Evolutionary conservation across 768 basidiomycete species (phyloP), one percentile per base, ranked within the genome.

Genomic region (Russula virescens): DNA sequence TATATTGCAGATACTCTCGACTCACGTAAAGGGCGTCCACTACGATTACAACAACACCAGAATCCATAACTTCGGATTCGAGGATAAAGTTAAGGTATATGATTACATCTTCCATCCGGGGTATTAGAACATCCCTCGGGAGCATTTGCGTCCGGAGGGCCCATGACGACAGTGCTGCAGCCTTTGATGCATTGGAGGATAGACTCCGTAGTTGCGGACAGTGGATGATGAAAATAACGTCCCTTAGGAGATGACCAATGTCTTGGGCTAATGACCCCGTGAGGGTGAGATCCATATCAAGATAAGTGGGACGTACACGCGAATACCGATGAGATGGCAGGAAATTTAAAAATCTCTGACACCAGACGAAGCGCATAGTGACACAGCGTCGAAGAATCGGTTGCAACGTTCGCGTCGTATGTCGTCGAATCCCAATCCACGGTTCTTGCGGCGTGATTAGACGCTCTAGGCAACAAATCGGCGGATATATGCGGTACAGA

Each of bases 291-390:
- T 25, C 10, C 7, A 9, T 1, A 43, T 34, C 4, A 2, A 11
- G 6, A 48, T 5, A 45, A 38, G 3, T 6, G 7, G 47, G 14
- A 64, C 63, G 31, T 46, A 64, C 63, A 9, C 23, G 63, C 45
- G 53, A 64, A 55, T 18, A 50, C 10, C 16, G 58, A 60, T 28
- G 53, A 60, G 10, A 64, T 52, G 7, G 40, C 25, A 16, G 63
- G 63, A 21, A 64, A 46, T 38, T 58, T 60, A 40, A 55, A 60
- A 43, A 64, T 55, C n/a, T 60, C 63, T n/a, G 63, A 64, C 48
- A 64, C 45, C 16, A 64, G 40, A 21, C 47, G 47, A 35, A 64
- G 63, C 9, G 53, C 63, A 6, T 64, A 64, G 25, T 60, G 63
- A 28, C 63, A 50, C 34, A 55, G 34, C 10, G 43, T 60, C 21